These are phyloP conservation scores for Hygrophila difformis DNA, from an alignment of 257 asterid species.

Conservation along the genomic window DNA sequence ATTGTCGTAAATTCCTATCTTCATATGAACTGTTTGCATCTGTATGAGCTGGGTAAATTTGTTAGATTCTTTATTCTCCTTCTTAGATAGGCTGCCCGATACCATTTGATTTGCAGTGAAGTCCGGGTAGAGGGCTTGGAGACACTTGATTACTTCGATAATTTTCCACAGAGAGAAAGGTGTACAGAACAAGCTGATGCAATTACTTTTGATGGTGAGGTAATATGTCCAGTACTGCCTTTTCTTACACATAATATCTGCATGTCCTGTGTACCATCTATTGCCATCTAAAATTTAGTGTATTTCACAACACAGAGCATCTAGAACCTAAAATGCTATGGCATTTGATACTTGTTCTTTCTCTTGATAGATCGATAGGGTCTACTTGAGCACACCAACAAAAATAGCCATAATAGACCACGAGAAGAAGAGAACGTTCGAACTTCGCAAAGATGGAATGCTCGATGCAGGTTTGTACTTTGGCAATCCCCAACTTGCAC, in stretches of 20 bases:
- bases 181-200: constrained; percentile 87
- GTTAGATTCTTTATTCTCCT: constrained; percentile 17
- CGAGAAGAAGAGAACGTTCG: constrained; percentile 76
- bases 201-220: constrained; percentile 81
- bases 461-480: constrained; percentile 58
- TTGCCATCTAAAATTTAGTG: constrained; percentile 1
- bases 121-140: constrained; percentile 91
- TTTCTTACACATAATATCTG: neutral
- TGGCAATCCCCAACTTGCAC: constrained; percentile 3
- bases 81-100: constrained; percentile 30
- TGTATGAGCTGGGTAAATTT: constrained; percentile 10
- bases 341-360: neutral
- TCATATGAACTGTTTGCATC: neutral
- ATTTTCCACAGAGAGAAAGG: constrained; percentile 51
- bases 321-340: neutral
- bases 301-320: constrained; percentile 8
- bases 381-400: constrained; percentile 65
- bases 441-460: constrained; percentile 71
- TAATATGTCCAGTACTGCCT: constrained; percentile 16
- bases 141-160: constrained; percentile 71
- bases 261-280: neutral
- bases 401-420: constrained; percentile 83
- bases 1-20: neutral
- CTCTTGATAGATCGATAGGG: constrained; percentile 55
- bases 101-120: constrained; percentile 60